phyloP scores from a whole-genome alignment of 2,329 filamentous ascomycete genomes.

The Neoscytalidium dimidiatum region DNA sequence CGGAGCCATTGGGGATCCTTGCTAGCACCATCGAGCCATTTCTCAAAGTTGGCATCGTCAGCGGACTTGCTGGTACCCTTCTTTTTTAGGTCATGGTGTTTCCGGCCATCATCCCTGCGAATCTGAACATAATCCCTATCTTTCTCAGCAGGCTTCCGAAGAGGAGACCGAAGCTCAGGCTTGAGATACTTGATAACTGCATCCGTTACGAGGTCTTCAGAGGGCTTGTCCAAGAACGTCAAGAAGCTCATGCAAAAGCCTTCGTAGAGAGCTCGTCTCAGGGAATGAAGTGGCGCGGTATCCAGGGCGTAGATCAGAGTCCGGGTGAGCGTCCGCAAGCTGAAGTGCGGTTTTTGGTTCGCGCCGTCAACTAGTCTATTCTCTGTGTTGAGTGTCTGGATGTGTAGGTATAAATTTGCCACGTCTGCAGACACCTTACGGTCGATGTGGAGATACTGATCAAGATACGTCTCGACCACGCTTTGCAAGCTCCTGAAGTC shows the following conservation, averaged over 20 bases:
- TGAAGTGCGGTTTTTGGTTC: constrained; percentile 95
- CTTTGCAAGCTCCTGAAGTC: constrained; percentile 83
- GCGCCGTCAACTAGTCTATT: constrained; percentile 92
- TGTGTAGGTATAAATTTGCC: constrained; percentile 82
- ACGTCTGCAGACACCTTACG: constrained; percentile 75
- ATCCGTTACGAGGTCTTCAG: constrained; percentile 75
- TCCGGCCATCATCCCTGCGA: constrained; percentile 11
- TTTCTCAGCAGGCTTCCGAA: constrained; percentile 72
- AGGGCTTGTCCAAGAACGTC: constrained; percentile 80
- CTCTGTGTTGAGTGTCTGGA: constrained; percentile 76
- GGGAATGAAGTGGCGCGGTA: constrained; percentile 79
- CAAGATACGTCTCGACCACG: constrained; percentile 86
- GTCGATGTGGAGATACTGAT: constrained; percentile 57
- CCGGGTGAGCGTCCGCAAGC: constrained; percentile 87
- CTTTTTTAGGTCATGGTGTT: constrained; percentile 4
- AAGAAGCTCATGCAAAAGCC: constrained; percentile 98
- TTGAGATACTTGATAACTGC: constrained; percentile 79
- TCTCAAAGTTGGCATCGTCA: constrained; percentile 17
- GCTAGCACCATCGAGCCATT: constrained; percentile 16
- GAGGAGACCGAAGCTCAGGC: constrained; percentile 74
- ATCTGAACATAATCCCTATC: constrained; percentile 72
- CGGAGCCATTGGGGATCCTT: constrained; percentile 92
- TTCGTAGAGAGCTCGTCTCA: constrained; percentile 86
- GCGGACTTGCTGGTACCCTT: constrained; percentile 11
- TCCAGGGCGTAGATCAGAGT: constrained; percentile 86